Base-by-base conservation (phyloP, 1,284 basidiomycete species). In the Heterobasidion parviporum region DNA sequence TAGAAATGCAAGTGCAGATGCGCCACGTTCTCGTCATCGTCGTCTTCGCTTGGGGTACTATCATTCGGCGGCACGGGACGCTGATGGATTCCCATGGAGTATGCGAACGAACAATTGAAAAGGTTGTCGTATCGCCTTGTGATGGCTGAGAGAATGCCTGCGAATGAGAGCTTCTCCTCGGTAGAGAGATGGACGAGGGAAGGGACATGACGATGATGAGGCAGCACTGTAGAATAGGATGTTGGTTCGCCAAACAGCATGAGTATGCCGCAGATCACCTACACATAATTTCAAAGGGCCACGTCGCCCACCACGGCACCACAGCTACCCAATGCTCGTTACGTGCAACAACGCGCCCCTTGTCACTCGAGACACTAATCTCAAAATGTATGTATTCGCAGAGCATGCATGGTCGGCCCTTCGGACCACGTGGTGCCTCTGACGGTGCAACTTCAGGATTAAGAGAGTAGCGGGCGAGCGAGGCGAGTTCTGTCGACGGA, bases 51-150 rank as follows among this genome's bases (percentile, higher is more conserved):
- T 26, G 32, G 18, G 20, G 10, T 56, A 36, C 63, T 57, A 54
- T 62, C 56, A 15, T 44, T 14, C 33, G 66, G 67, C 1, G 85
- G 83, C 2, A 83, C 70, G 1, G 92, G 89, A 3, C 82, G 80
- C 70, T 92, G 95, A 70, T 90, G 93, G 49, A 98, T 79, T 45
- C 94, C 94, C 93, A 98, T 96, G n/a, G 91, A 94, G 68, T 98
- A 98, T 0, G 94, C 89, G 72, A 98, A 98, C 0, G 92, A 90
- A 67, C 89, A 90, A 10, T 72, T 76, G 70, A 92, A 92, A 33
- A 95, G 73, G 67, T 94, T 94, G 68, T 95, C 93, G 65, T 93
- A 94, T 57, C 85, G 80, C 56, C 82, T 81, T 4, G 91, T 87
- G 43, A 93, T 68, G 18, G 72, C 72, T 32, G 81, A 85, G 34